These are phyloP conservation scores for Astragalus glycyphyllos DNA, from an alignment of 306 rosid species.

Conservation along the genomic window DNA sequence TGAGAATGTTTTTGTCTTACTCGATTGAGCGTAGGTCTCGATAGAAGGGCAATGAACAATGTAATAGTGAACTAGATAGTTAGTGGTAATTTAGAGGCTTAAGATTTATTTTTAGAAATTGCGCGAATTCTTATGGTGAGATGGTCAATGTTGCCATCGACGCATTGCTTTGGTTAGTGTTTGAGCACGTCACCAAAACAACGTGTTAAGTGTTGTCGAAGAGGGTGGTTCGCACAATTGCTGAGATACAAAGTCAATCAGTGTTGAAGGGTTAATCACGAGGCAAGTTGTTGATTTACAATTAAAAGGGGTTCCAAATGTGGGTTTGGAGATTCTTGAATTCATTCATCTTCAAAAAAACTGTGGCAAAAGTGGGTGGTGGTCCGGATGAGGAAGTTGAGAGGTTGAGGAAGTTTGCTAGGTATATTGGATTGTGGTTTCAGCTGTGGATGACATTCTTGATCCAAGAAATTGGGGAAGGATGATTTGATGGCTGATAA, in stretches of 20 bases:
- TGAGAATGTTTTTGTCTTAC: too few species aligned
- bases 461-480: constrained; percentile 78
- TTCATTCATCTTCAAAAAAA: constrained; percentile 71
- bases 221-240: constrained; percentile 55
- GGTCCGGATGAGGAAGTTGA: constrained; percentile 61
- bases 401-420: constrained; percentile 60
- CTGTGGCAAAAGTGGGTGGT: constrained; percentile 76
- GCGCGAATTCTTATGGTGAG: too few species aligned
- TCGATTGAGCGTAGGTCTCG: too few species aligned
- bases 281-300: constrained; percentile 72
- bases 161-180: constrained; percentile 63
- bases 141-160: constrained; percentile 83
- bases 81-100: too few species aligned
- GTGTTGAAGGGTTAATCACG: constrained; percentile 69
- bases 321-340: constrained; percentile 59
- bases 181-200: constrained; percentile 64
- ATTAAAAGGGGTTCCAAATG: constrained; percentile 59
- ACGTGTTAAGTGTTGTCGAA: constrained; percentile 48
- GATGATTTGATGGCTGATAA: constrained; percentile 80
- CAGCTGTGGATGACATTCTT: constrained; percentile 85
- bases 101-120: too few species aligned
- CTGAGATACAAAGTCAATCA: constrained; percentile 63
- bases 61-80: too few species aligned
- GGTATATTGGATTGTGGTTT: constrained; percentile 68
- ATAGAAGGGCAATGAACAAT: too few species aligned